Evolutionary conservation across 2,329 filamentous ascomycete species (phyloP).

Genomic region (Niveomyces coronatus): DNA sequence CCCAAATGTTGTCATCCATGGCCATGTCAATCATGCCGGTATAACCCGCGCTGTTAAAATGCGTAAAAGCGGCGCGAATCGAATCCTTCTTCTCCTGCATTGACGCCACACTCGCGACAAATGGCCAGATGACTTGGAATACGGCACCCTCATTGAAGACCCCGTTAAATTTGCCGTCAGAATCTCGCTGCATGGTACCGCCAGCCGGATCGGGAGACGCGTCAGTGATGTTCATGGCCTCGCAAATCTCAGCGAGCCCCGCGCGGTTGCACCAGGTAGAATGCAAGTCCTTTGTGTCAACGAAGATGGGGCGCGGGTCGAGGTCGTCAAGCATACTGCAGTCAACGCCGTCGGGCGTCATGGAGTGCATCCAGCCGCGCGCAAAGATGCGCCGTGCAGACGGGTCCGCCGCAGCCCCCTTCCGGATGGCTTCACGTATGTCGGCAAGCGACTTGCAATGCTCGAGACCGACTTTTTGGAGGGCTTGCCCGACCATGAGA

Average conservation of each 20-base stretch:
- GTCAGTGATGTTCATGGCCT: conserved; percentile 29
- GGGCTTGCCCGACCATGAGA: conserved; percentile 41
- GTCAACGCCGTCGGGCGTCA: conserved; percentile 34
- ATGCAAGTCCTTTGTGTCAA: conserved; percentile 47
- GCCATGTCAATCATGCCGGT: conserved; percentile 50
- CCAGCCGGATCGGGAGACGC: conserved; percentile 36
- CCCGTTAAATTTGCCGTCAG: conserved; percentile 35
- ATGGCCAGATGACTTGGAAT: conserved; percentile 44
- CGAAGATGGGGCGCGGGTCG: conserved; percentile 43
- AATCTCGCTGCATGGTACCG: conserved; percentile 41
- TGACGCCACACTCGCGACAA: conserved; percentile 35
- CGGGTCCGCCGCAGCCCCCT: conserved; percentile 36
- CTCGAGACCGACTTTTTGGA: conserved; percentile 40
- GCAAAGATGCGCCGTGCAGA: conserved; percentile 39
- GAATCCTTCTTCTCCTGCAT: conserved; percentile 37
- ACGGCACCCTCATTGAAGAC: conserved; percentile 43
- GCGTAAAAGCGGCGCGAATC: conserved; percentile 36
- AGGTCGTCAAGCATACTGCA: conserved; percentile 38
- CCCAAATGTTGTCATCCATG: conserved; percentile 49
- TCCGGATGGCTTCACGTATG: conserved; percentile 35
- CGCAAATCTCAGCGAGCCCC: conserved; percentile 33
- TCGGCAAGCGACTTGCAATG: conserved; percentile 38
- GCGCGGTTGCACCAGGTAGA: conserved; percentile 46
- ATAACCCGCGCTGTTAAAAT: conserved; percentile 42
- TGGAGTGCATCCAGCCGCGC: conserved; percentile 45